phyloP scores from a whole-genome alignment of 345 rosid genomes.

The Populus davidiana region DNA sequence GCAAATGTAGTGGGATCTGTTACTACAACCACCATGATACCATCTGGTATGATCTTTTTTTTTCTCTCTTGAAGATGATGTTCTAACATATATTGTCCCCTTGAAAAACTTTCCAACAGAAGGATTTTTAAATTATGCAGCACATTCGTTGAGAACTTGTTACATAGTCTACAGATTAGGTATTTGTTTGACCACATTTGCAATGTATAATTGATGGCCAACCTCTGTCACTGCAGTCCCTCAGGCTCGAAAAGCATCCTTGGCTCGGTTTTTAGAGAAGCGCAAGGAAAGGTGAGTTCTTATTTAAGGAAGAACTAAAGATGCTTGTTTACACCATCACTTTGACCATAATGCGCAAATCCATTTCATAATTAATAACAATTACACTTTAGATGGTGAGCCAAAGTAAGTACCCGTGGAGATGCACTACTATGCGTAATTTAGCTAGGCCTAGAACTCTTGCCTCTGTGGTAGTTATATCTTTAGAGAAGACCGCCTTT shows the following conservation, averaged over 20 bases:
- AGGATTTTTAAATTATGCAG: background rate
- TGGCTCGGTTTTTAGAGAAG: conserved; percentile 95
- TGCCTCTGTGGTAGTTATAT: background rate
- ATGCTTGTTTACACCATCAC: background rate
- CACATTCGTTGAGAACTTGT: background rate
- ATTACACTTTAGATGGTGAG: background rate
- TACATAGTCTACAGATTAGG: background rate
- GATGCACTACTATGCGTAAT: background rate
- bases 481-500: background rate
- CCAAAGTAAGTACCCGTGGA: background rate
- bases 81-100: background rate
- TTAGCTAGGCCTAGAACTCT: background rate
- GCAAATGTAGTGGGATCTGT: conserved; percentile 29
- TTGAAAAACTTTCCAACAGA: background rate
- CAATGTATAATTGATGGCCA: conserved; percentile 1
- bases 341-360: background rate
- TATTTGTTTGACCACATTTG: background rate
- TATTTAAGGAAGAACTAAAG: background rate
- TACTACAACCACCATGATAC: conserved; percentile 40
- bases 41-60: conserved; percentile 47
- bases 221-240: conserved; percentile 46
- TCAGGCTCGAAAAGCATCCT: conserved; percentile 88
- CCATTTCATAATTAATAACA: background rate
- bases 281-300: conserved; percentile 77
- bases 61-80: background rate